These are phyloP conservation scores for Meira miltonrushii DNA, from an alignment of 1,284 basidiomycete genomes.

Conservation along the genomic window DNA sequence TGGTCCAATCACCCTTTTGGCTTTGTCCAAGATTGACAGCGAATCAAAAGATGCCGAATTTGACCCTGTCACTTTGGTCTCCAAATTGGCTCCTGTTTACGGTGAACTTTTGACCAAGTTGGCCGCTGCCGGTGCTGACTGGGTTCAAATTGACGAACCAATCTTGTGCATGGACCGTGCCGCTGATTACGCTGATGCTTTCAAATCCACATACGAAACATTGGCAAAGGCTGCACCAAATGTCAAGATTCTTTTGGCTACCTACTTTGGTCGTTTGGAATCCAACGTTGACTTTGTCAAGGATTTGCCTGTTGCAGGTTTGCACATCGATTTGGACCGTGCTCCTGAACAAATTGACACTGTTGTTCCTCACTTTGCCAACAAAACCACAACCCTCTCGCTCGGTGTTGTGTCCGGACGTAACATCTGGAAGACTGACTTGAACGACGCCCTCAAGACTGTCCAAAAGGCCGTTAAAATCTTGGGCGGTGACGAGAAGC, in stretches of 20 bases:
- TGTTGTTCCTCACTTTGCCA: slow-evolving; percentile 68
- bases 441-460: slow-evolving; percentile 73
- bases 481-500: slow-evolving; percentile 53
- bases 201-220: slow-evolving; percentile 72
- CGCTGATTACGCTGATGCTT: slow-evolving; percentile 73
- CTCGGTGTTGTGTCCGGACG: slow-evolving; percentile 96
- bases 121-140: slow-evolving; percentile 84
- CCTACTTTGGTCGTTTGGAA: slow-evolving; percentile 91
- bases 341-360: slow-evolving; percentile 76
- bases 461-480: slow-evolving; percentile 68
- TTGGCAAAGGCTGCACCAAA: slow-evolving; percentile 67
- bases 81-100: slow-evolving; percentile 88
- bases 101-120: slow-evolving; percentile 83
- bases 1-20: slow-evolving; percentile 92
- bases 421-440: slow-evolving; percentile 99
- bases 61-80: slow-evolving; percentile 82
- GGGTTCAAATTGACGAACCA: slow-evolving; percentile 96
- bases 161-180: slow-evolving; percentile 88
- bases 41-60: slow-evolving; percentile 73
- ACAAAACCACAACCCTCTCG: slow-evolving; percentile 68
- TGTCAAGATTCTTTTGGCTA: slow-evolving; percentile 87
- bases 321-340: slow-evolving; percentile 96
- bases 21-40: slow-evolving; percentile 85
- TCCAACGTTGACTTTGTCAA: slow-evolving; percentile 81
- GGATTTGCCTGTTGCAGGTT: slow-evolving; percentile 86